These are phyloP conservation scores for Penicillium expansum DNA, from an alignment of 2,329 filamentous ascomycete genomes.

Conservation along the genomic window DNA sequence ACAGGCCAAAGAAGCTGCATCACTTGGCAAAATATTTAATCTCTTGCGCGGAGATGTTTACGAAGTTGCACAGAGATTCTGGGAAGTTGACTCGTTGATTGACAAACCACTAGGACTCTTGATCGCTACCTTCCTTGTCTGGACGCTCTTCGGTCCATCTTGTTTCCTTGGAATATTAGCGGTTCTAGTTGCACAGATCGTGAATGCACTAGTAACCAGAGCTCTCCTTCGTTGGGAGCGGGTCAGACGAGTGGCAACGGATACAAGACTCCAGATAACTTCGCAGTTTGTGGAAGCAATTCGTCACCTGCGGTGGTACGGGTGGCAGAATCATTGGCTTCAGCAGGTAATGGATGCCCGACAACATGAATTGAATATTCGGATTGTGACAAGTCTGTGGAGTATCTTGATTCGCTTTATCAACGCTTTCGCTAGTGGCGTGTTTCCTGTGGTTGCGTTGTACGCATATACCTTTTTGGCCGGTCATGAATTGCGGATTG, in stretches of 20 bases:
- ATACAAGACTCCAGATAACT: slow-evolving; percentile 73
- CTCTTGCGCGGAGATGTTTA: slow-evolving; percentile 63
- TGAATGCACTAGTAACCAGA: slow-evolving; percentile 68
- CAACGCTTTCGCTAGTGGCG: slow-evolving; percentile 67
- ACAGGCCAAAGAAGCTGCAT: slow-evolving; percentile 59
- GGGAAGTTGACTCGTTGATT: slow-evolving; percentile 77
- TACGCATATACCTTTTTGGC: slow-evolving; percentile 75
- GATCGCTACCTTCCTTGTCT: slow-evolving; percentile 70
- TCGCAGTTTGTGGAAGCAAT: slow-evolving; percentile 86
- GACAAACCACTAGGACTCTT: slow-evolving; percentile 74
- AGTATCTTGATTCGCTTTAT: slow-evolving; percentile 62
- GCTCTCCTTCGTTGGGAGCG: slow-evolving; percentile 67
- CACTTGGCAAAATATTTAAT: slow-evolving; percentile 88
- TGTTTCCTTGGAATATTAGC: slow-evolving; percentile 71
- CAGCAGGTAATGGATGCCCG: slow-evolving; percentile 65
- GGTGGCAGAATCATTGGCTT: slow-evolving; percentile 77
- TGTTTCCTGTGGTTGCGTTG: slow-evolving; percentile 79
- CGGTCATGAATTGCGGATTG: slow-evolving; percentile 66
- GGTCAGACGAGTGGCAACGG: slow-evolving; percentile 69
- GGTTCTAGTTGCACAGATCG: slow-evolving; percentile 64
- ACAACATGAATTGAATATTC: slow-evolving; percentile 63
- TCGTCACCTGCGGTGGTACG: slow-evolving; percentile 76
- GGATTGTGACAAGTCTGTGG: slow-evolving; percentile 64
- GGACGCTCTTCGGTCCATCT: slow-evolving; percentile 75
- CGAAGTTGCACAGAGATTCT: slow-evolving; percentile 59